These are phyloP conservation scores for Tephrocybe sp. DNA, from an alignment of 768 basidiomycete species.

Conservation along the genomic window DNA sequence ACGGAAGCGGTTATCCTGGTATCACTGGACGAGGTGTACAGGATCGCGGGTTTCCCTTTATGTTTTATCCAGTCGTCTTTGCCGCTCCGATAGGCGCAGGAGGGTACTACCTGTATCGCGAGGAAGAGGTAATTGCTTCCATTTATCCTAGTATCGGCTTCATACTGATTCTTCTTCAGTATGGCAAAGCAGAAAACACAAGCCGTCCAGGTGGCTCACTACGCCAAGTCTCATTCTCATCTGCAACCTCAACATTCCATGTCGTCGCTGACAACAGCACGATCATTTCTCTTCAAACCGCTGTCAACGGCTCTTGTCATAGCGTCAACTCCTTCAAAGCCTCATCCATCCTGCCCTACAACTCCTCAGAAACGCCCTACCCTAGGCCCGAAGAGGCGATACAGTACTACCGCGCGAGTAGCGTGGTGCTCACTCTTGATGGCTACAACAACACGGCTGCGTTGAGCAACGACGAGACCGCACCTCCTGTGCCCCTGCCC, in stretches of 20 bases:
- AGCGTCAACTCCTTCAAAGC: conserved; percentile 17
- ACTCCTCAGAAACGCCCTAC: conserved; percentile 21
- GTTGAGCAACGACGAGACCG: conserved; percentile 20
- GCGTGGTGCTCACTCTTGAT: conserved; percentile 58
- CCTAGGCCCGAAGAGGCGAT: conserved; percentile 50
- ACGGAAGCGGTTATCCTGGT: conserved; percentile 60
- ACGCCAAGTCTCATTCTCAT: conserved; percentile 11
- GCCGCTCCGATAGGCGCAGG: conserved; percentile 23
- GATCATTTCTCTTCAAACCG: conserved; percentile 27
- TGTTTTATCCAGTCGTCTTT: conserved; percentile 58
- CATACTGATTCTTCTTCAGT: conserved; percentile 26
- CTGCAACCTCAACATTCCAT: conserved; percentile 28
- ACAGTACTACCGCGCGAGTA: conserved; percentile 71
- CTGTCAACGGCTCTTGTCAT: conserved; percentile 31
- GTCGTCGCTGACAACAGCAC: conserved; percentile 47
- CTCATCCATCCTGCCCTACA: conserved; percentile 23
- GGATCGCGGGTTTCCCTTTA: conserved; percentile 51
- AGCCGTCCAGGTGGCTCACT: conserved; percentile 45
- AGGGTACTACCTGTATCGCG: conserved; percentile 19
- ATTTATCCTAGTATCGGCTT: not conserved
- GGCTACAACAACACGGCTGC: conserved; percentile 65
- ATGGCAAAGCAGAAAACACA: conserved; percentile 41
- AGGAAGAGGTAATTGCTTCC: conserved; percentile 36
- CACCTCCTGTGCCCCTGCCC: conserved; percentile 1
- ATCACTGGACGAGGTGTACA: conserved; percentile 36